Base-by-base conservation (phyloP, 2,329 filamentous ascomycete genomes). In the Fusarium mangiferae region DNA sequence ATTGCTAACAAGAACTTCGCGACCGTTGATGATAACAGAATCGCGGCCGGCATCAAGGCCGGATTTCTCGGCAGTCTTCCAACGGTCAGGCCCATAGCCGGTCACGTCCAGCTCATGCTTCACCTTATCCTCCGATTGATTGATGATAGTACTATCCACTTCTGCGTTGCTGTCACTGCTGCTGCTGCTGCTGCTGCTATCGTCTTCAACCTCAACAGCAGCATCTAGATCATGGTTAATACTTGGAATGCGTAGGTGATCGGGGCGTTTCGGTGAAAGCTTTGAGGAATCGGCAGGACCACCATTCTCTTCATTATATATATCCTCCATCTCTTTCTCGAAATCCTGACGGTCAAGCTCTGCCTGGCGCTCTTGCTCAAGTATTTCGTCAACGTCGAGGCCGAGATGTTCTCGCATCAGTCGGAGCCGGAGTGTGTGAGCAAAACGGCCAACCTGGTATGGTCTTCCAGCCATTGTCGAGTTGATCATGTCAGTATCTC, bases 321-420 rank as follows among this genome's bases (percentile, higher is more conserved):
- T 90, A 10, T 87, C 86, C 38, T 89, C 84, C 89, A 92, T 92
- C 57, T 91, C 88, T 8, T 84, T 82, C 77, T 89, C 87, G 73
- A 88, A 91, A 9, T 82, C 83, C 57, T 87, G 87, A 20, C 87
- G 85, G 75, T 92, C 91, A 55, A 90, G 82, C 77, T 95, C 92
- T 35, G 90, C 89, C 75, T 90, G 88, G 57, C 92, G 88, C 75
- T 95, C 92, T 70, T 96, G 90, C 79, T 96, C 94, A 79, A 94
- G 90, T 68, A 98, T 92, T 78, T 94, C 93, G 81, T 99, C 96
- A 8, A 98, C 94, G 79, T 98, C 95, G 44, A 98, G 86, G n/a
- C 96, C 96, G 36, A 99, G 87, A 84, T 99, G 96, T 83, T 99
- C 96, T 72, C 96, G 90, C 96, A 98, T 98, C 55, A 98, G 87